Evolutionary conservation across 768 basidiomycete species (phyloP).

Genomic region (Tylopilus felleus): DNA sequence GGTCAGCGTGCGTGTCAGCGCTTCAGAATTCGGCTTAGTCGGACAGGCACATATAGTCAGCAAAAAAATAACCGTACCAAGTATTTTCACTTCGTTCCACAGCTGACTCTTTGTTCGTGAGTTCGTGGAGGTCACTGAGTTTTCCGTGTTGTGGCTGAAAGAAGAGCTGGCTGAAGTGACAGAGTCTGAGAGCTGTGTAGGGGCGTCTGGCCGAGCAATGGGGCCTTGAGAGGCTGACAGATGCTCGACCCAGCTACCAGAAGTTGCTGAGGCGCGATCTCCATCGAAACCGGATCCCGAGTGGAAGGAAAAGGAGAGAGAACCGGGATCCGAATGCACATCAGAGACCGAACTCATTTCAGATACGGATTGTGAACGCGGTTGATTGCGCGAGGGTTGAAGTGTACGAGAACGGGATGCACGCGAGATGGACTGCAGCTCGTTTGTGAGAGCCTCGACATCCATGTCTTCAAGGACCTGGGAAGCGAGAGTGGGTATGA

Average conservation of each 20-base stretch:
- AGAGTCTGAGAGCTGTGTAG: conserved; percentile 38
- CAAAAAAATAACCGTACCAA: conserved; percentile 50
- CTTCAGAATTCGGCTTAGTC: conserved; percentile 39
- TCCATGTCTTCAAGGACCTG: conserved; percentile 73
- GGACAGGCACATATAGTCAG: neutral
- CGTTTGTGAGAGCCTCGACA: conserved; percentile 66
- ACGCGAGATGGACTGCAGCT: conserved; percentile 45
- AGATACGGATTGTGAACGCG: conserved; percentile 34
- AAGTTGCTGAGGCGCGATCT: conserved; percentile 35
- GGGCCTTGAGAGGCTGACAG: conserved; percentile 25
- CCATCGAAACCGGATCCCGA: conserved; percentile 38
- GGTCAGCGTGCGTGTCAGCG: conserved; percentile 84
- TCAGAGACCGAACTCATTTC: conserved; percentile 39
- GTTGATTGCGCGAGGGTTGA: conserved; percentile 8
- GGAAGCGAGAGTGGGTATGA: conserved; percentile 61
- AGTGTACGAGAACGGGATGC: conserved; percentile 24
- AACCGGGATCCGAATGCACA: conserved; percentile 42
- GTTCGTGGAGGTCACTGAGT: conserved; percentile 10
- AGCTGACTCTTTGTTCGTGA: conserved; percentile 71
- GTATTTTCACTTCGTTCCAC: conserved; percentile 89
- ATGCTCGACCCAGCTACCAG: conserved; percentile 46
- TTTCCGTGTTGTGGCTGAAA: conserved; percentile 21
- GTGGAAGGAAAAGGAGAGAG: conserved; percentile 38
- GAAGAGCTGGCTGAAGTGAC: conserved; percentile 38
- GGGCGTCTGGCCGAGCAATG: conserved; percentile 3